phyloP scores from a whole-genome alignment of 2,329 filamentous ascomycete species.

The Phyllosticta citrichinensis region DNA sequence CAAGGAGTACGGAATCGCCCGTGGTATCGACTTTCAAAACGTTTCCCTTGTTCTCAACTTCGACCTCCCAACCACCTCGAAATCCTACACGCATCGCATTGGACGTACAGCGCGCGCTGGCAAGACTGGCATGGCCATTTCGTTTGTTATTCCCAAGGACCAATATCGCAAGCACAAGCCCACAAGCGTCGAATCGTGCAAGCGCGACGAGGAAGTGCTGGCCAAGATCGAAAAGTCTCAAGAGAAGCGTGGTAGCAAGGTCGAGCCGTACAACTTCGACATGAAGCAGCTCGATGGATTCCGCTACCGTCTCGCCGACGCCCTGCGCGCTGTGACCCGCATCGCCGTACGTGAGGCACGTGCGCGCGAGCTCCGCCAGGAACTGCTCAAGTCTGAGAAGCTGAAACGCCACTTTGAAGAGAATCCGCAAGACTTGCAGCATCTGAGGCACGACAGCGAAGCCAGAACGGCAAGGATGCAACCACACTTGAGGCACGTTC shows the following conservation, averaged over 20 bases:
- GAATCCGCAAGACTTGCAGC: conserved; percentile 79
- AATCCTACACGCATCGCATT: conserved; percentile 94
- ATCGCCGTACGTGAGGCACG: conserved; percentile 85
- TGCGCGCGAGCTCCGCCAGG: conserved; percentile 75
- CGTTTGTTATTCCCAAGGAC: conserved; percentile 77
- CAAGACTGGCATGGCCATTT: conserved; percentile 88
- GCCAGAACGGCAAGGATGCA: conserved; percentile 74
- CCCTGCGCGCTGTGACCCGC: conserved; percentile 77
- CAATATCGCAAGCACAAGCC: conserved; percentile 83
- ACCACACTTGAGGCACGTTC: conserved; percentile 85
- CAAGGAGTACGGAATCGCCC: conserved; percentile 87
- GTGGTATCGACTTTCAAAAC: conserved; percentile 94
- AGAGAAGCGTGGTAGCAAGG: conserved; percentile 63
- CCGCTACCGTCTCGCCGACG: conserved; percentile 89
- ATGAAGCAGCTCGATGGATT: conserved; percentile 91
- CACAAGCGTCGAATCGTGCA: conserved; percentile 63
- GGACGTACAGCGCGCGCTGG: conserved; percentile 87
- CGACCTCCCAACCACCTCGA: conserved; percentile 77
- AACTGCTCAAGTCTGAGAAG: conserved; percentile 88
- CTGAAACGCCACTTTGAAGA: conserved; percentile 94
- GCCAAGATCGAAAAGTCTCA: conserved; percentile 72
- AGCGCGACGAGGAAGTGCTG: conserved; percentile 77
- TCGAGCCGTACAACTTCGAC: conserved; percentile 89
- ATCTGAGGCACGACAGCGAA: conserved; percentile 84
- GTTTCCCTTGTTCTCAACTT: conserved; percentile 82